These are phyloP conservation scores for Cucumis sativus DNA, from an alignment of 306 rosid species.

Conservation along the genomic window DNA sequence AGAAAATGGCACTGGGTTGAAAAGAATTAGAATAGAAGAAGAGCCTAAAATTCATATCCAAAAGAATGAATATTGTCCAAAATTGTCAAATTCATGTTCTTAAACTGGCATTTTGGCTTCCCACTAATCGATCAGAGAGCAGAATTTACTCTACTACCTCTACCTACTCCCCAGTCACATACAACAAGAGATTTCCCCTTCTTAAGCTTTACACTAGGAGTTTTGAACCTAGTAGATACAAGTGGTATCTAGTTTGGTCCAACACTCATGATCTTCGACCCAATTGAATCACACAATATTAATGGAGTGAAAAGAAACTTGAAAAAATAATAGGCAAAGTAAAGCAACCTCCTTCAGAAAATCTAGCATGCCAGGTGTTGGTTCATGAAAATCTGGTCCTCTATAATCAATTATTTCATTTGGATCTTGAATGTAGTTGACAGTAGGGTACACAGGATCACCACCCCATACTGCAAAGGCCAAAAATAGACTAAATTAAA, in stretches of 20 bases:
- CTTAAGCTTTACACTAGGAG: neutral
- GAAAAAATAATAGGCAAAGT: neutral
- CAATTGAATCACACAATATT: neutral
- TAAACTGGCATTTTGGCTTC: neutral
- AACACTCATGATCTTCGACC: neutral
- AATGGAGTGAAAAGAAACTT: neutral
- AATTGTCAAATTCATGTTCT: neutral
- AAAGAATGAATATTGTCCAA: neutral
- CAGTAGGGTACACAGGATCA: conserved; percentile 96
- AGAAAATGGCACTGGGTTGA: neutral
- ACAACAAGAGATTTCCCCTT: neutral
- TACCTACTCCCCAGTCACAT: neutral
- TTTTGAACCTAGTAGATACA: neutral
- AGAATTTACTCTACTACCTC: neutral
- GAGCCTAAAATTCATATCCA: too few relatives aligned
- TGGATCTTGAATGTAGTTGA: conserved; percentile 95
- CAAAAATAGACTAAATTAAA: conserved; percentile 12
- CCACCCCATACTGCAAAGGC: conserved; percentile 94
- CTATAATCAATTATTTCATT: conserved; percentile 69
- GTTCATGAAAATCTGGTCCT: conserved; percentile 91
- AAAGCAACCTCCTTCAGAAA: conserved; percentile 66
- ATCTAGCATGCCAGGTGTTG: conserved; percentile 70
- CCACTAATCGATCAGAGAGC: neutral
- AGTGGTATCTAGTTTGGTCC: neutral
- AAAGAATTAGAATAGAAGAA: too few relatives aligned